Percentiles rank a stretch among this genome's conserved stretches.
phyloP scores from a whole-genome alignment of 768 basidiomycete genomes.

The Gloeopeniophorella convolvens region DNA sequence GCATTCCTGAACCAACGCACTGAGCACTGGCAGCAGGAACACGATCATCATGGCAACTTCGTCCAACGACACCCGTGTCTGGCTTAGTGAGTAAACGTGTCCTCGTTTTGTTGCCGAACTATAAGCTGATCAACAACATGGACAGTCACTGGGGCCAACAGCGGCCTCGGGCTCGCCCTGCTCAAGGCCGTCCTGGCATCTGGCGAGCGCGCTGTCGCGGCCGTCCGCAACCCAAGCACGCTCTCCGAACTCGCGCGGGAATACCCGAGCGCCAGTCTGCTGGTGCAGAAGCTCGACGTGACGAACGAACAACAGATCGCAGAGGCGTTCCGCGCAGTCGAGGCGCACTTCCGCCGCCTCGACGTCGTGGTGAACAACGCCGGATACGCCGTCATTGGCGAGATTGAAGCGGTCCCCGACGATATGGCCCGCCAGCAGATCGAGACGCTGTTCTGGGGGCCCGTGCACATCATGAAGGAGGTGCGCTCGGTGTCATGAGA shows the following conservation, averaged over 20 bases:
- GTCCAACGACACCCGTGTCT: background rate
- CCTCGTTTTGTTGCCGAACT: background rate
- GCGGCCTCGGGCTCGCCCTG: background rate
- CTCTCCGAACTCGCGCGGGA: background rate
- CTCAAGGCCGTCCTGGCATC: background rate
- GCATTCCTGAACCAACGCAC: too few species aligned
- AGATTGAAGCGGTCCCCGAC: slow-evolving; percentile 5
- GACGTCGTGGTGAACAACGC: too few species aligned
- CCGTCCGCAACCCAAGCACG: background rate
- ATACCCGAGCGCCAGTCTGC: background rate
- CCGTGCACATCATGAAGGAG: background rate
- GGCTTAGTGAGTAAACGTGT: background rate
- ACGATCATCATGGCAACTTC: background rate
- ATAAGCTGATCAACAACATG: background rate
- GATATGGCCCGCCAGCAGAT: background rate
- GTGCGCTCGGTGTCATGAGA: background rate
- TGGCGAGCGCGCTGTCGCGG: slow-evolving; percentile 1
- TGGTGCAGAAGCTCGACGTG: background rate
- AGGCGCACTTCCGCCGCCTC: background rate
- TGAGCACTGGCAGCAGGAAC: too few species aligned
- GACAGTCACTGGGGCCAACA: background rate
- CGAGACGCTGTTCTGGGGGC: slow-evolving; percentile 5
- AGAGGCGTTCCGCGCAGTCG: background rate
- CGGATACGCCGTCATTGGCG: background rate
- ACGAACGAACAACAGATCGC: background rate